Evolutionary conservation across 495 filamentous ascomycete species (phyloP).

Genomic region (Penicillium bialowiezense): DNA sequence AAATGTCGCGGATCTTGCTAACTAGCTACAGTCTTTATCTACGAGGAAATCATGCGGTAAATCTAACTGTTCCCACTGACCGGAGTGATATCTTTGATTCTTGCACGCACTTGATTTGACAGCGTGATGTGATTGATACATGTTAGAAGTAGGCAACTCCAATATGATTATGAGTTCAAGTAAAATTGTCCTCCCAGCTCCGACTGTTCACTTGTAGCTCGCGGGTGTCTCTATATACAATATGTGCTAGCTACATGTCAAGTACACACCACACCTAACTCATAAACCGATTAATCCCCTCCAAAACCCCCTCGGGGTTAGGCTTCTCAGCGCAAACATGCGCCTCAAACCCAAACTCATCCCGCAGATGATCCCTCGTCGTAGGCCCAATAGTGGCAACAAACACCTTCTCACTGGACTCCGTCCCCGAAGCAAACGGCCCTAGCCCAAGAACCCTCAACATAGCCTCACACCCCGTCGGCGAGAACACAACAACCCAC

Average conservation of each 20-base stretch:
- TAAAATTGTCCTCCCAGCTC: not conserved
- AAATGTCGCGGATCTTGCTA: slow-evolving; percentile 5
- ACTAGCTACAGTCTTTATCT: slow-evolving; percentile 70
- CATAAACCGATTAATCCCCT: slow-evolving; percentile 61
- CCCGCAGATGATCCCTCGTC: slow-evolving; percentile 70
- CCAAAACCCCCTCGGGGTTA: slow-evolving; percentile 76
- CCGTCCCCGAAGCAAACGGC: slow-evolving; percentile 10
- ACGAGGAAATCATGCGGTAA: slow-evolving; percentile 98
- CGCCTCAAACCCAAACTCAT: slow-evolving; percentile 65
- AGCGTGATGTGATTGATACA: slow-evolving; percentile 5
- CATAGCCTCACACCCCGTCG: slow-evolving; percentile 82
- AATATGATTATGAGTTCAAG: slow-evolving; percentile 4
- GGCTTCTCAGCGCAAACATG: slow-evolving; percentile 82
- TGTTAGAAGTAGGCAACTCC: slow-evolving; percentile 13
- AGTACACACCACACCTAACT: not conserved
- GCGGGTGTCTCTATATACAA: not conserved
- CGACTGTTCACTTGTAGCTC: not conserved
- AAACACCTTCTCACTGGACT: slow-evolving; percentile 39
- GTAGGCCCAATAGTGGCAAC: slow-evolving; percentile 93
- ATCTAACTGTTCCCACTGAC: not conserved
- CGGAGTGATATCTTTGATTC: slow-evolving; percentile 4
- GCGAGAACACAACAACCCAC: slow-evolving; percentile 95
- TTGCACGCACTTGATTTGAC: slow-evolving; percentile 8
- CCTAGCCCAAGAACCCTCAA: slow-evolving; percentile 56
- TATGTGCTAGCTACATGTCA: not conserved